These are phyloP conservation scores for Erythrophleum ivorense DNA, from an alignment of 331 rosid species.

Conservation along the genomic window DNA sequence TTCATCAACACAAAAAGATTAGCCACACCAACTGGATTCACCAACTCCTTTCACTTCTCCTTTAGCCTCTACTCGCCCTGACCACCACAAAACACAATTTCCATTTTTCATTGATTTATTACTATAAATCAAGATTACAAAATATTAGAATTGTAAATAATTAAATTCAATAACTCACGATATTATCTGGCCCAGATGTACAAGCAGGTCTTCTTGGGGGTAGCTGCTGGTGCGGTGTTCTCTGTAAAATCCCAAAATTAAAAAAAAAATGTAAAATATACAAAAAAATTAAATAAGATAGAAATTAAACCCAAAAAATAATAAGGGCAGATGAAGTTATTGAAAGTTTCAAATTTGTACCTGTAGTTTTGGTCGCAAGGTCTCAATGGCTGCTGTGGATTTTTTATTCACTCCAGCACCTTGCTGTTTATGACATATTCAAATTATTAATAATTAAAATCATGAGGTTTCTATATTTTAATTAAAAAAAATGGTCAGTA, in stretches of 20 bases:
- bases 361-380: constrained; percentile 77
- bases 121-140: no score
- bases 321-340: neutral
- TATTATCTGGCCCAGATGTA: constrained; percentile 64
- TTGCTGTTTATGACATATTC: constrained; percentile 57
- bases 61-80: neutral
- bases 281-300: no score
- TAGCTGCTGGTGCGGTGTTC: constrained; percentile 88
- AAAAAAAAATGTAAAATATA: neutral
- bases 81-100: neutral
- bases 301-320: neutral
- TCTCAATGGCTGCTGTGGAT: constrained; percentile 77
- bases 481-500: no score
- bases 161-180: constrained; percentile 42
- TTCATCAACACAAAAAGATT: neutral
- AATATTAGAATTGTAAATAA: neutral
- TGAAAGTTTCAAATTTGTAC: constrained; percentile 36
- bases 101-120: neutral
- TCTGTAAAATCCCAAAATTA: constrained; percentile 44
- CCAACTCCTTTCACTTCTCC: neutral
- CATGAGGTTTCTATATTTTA: neutral
- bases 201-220: constrained; percentile 93
- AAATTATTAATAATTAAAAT: neutral
- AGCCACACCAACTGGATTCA: neutral
- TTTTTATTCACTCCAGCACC: constrained; percentile 78